Evolutionary conservation across 352 stramenopile genomes (phyloP).

Genomic region (Thalassiosira livingstoniorum): DNA sequence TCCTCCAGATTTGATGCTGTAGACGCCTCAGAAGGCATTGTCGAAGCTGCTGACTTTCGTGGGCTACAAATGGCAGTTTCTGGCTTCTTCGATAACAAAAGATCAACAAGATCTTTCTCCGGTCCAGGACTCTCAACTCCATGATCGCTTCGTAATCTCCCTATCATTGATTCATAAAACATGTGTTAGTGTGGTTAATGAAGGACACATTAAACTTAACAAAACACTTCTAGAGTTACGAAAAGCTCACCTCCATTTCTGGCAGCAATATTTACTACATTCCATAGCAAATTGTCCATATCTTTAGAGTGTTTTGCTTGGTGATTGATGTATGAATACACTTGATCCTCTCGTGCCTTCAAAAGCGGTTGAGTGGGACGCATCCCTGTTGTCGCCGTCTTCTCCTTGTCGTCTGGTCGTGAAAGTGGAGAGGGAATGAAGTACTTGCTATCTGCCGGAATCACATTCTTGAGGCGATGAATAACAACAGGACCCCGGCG

Average conservation of each 20-base stretch:
- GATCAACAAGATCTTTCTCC: constrained; percentile 67
- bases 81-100: constrained; percentile 61
- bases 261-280: constrained; percentile 78
- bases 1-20: constrained; percentile 44
- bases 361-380: constrained; percentile 17
- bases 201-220: too few relatives aligned
- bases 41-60: background rate
- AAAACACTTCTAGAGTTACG: too few relatives aligned
- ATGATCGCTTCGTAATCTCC: constrained; percentile 76
- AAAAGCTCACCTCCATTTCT: constrained; percentile 72
- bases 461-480: constrained; percentile 50
- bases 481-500: constrained; percentile 59
- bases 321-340: constrained; percentile 63
- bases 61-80: background rate
- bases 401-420: background rate
- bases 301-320: constrained; percentile 54
- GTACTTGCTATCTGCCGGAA: constrained; percentile 51
- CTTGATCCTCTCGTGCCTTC: constrained; percentile 47
- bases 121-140: constrained; percentile 27
- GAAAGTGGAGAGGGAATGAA: constrained; percentile 61
- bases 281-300: constrained; percentile 79
- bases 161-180: too few relatives aligned
- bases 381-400: background rate
- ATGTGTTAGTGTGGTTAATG: too few relatives aligned
- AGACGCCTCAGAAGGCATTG: background rate